Base-by-base conservation (phyloP, 2,329 filamentous ascomycete genomes). In the Orbilia quercus region DNA sequence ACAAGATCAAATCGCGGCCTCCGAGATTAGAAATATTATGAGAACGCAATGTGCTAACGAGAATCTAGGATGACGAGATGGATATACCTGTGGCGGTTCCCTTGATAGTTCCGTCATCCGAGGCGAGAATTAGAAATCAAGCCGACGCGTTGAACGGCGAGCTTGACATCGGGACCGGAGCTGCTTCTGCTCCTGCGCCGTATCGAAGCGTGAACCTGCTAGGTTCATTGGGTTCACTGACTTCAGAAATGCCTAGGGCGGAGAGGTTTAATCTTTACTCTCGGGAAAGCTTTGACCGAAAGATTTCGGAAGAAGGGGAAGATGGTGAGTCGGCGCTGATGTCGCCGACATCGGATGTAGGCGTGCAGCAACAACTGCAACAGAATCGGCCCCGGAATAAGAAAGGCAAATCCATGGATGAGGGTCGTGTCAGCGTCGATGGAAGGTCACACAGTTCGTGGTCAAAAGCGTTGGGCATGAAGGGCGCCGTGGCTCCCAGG, bases 11-110 rank as follows among this genome's bases (percentile, higher is more conserved):
- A 20, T 20, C 42, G 16, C n/a, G n/a, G 2, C 16, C n/a, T n/a
- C n/a, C n/a, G n/a, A n/a, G n/a, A n/a, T n/a, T 45, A 20, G 48
- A 14, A 51, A 34, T 34, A 6, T 7, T 31, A 40, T 18, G 25
- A 28, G 54, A 18, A 31, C 18, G 20, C 7, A 11, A 23, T 14
- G 22, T 25, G 16, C 48, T 51, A 34, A 51, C 25, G 25, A 18
- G n/a, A 51, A n/a, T 59, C 48, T 58, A 78, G 77, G 95, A 99
- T 79, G 95, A 99, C 79, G 83, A 98, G 20, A 95, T 99, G 20
- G 95, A 99, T 78, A 91, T 99, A 14, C 95, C 95, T 1, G 90
- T 98, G 53, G 95, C 93, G 1, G 92, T 97, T 31, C 94, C 94
- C 22, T 89, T 99, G 84, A 89, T 91, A 54, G 87, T 87, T 7